A percentile compares a stretch with the other conserved stretches of the same genome.
Evolutionary conservation across 2,329 filamentous ascomycete genomes (phyloP).

Genomic region (Whalleya microplaca): DNA sequence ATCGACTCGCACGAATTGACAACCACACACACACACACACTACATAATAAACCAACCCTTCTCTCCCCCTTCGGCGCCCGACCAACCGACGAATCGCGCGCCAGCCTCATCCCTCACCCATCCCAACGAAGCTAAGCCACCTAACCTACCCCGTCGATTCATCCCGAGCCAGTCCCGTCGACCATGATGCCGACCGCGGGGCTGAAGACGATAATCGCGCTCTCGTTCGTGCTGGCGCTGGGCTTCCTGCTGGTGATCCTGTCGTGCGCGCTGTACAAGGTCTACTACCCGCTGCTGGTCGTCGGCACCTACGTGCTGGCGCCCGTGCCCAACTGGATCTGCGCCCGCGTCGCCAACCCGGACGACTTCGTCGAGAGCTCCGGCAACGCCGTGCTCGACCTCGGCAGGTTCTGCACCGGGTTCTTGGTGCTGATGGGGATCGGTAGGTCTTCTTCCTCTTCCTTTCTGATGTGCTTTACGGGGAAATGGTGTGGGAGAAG

Average conservation of each 20-base stretch:
- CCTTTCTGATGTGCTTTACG: constrained; percentile 1
- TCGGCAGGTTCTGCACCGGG: constrained; percentile 91
- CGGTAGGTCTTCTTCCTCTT: constrained; percentile 62
- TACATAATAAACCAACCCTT: background rate
- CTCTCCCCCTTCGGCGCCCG: background rate
- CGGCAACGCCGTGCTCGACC: constrained; percentile 83
- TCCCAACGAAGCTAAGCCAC: too few species aligned
- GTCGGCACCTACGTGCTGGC: constrained; percentile 95
- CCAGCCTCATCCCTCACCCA: too few species aligned
- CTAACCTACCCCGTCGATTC: background rate
- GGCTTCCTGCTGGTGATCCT: constrained; percentile 99
- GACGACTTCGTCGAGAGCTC: constrained; percentile 94
- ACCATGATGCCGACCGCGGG: constrained; percentile 75
- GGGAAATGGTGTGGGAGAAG: background rate
- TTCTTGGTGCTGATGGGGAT: constrained; percentile 98
- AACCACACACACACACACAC: constrained; percentile 1
- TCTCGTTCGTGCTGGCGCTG: constrained; percentile 98
- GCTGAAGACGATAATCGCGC: constrained; percentile 97
- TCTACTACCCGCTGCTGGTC: constrained; percentile 93
- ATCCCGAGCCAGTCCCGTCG: background rate
- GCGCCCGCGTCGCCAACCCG: constrained; percentile 81
- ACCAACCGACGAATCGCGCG: background rate
- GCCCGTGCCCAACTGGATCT: constrained; percentile 96
- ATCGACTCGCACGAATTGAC: too few species aligned
- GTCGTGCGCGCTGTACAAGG: constrained; percentile 91